phyloP scores from a whole-genome alignment of 2,329 filamentous ascomycete genomes.

The Knufia petricola region DNA sequence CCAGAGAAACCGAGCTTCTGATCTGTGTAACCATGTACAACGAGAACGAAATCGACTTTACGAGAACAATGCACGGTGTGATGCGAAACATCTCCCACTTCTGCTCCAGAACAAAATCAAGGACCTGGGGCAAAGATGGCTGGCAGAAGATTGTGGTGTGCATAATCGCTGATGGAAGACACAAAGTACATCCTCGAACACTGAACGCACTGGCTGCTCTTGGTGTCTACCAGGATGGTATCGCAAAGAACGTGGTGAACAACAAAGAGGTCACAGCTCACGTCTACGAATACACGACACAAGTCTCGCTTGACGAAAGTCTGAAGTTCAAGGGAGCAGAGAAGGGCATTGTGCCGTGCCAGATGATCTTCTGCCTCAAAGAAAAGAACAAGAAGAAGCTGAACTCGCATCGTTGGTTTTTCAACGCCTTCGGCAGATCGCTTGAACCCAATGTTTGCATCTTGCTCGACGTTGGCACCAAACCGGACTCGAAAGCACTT shows the following conservation, averaged over 20 bases:
- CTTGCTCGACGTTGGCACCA: conserved; percentile 89
- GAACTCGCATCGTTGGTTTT: conserved; percentile 98
- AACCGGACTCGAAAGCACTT: conserved; percentile 77
- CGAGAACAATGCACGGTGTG: conserved; percentile 94
- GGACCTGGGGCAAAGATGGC: conserved; percentile 92
- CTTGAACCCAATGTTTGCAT: conserved; percentile 96
- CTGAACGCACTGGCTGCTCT: conserved; percentile 91
- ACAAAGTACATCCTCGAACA: conserved; percentile 86
- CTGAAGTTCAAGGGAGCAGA: conserved; percentile 98
- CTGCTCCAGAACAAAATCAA: conserved; percentile 80
- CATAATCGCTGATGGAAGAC: conserved; percentile 86
- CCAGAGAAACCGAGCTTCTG: conserved; percentile 86
- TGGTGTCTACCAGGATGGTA: conserved; percentile 96
- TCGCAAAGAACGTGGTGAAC: conserved; percentile 97
- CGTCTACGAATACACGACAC: conserved; percentile 97
- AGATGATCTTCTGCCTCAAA: conserved; percentile 97
- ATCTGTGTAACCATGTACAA: conserved; percentile 99
- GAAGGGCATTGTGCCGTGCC: conserved; percentile 95
- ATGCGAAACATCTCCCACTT: conserved; percentile 98
- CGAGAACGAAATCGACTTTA: conserved; percentile 93
- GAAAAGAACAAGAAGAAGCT: conserved; percentile 97
- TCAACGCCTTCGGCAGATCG: conserved; percentile 90
- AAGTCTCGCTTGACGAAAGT: conserved; percentile 89
- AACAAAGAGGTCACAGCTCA: conserved; percentile 90
- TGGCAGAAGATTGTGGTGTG: conserved; percentile 99